These are phyloP conservation scores for Torulaspora indica DNA, from an alignment of 805 yeast species.

Conservation along the genomic window DNA sequence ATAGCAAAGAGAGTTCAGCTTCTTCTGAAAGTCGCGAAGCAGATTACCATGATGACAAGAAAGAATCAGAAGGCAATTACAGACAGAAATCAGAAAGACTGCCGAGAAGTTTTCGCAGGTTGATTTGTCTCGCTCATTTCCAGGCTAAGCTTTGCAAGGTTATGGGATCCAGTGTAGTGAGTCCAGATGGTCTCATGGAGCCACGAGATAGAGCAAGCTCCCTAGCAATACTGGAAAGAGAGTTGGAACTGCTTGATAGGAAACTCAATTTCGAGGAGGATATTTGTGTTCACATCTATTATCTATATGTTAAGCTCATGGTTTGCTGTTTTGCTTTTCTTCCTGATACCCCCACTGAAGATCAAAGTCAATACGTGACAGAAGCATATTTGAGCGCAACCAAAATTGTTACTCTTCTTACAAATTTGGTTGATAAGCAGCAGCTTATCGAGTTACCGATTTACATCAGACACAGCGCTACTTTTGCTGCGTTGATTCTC, in stretches of 20 bases:
- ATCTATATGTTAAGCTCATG: conserved; percentile 70
- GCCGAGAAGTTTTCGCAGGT: conserved; percentile 66
- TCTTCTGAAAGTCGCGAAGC: not conserved
- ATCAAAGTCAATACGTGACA: conserved; percentile 78
- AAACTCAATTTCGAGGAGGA: conserved; percentile 61
- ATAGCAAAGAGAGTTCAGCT: not conserved
- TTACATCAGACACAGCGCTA: conserved; percentile 78
- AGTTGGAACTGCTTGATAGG: conserved; percentile 65
- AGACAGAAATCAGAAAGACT: conserved; percentile 28
- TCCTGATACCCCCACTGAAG: conserved; percentile 85
- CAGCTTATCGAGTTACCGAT: conserved; percentile 81
- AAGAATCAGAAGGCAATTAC: not conserved
- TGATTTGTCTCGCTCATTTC: conserved; percentile 70
- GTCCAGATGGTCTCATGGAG: conserved; percentile 86
- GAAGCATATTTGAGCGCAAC: conserved; percentile 79
- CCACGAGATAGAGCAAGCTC: conserved; percentile 79
- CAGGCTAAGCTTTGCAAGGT: conserved; percentile 78
- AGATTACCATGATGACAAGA: not conserved
- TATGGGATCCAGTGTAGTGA: conserved; percentile 79
- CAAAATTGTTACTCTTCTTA: conserved; percentile 69
- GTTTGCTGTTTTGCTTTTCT: conserved; percentile 84
- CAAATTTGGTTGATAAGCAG: conserved; percentile 60
- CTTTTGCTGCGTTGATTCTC: conserved; percentile 70
- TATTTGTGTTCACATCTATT: conserved; percentile 68
- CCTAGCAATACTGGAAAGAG: conserved; percentile 69